Evolutionary conservation across 805 yeast genomes (phyloP).

Genomic region (Wickerhamiella kazuoi): DNA sequence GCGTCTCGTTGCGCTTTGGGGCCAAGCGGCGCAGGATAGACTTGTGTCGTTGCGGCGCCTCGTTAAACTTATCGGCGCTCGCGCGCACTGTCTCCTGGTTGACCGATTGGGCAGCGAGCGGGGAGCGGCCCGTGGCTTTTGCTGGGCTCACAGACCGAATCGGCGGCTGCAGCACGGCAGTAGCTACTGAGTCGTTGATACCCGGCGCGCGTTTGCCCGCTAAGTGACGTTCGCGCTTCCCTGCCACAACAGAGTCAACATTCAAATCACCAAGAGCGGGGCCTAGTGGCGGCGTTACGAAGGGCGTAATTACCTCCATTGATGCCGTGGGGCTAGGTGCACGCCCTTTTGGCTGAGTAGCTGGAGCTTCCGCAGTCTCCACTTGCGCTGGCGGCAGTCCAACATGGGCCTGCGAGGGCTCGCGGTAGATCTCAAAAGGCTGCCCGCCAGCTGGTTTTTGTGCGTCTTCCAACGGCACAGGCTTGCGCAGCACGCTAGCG

Average conservation of each 20-base stretch:
- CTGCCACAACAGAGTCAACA: too few species aligned
- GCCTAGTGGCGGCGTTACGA: not conserved
- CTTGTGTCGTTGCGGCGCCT: not conserved
- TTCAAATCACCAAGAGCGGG: not conserved
- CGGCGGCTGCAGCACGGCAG: not conserved
- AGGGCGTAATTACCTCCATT: not conserved
- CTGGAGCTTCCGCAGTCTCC: not conserved
- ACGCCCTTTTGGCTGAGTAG: not conserved
- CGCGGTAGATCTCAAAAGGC: not conserved
- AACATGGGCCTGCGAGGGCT: not conserved
- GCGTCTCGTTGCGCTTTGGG: not conserved
- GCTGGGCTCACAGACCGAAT: not conserved
- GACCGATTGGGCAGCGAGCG: not conserved
- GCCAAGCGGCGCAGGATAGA: slow-evolving; percentile 7
- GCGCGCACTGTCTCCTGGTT: not conserved
- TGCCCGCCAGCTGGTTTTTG: not conserved
- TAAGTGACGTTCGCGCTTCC: too few species aligned
- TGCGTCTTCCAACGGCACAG: slow-evolving; percentile 8
- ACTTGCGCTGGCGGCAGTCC: not conserved
- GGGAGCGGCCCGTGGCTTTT: not conserved
- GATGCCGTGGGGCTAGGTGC: not conserved
- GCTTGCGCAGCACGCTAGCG: slow-evolving; percentile 5
- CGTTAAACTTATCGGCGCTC: not conserved
- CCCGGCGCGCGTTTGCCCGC: too few species aligned
- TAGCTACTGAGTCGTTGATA: not conserved